These are phyloP conservation scores for Puya raimondii DNA, from an alignment of 176 grass and related monocot species.

Conservation along the genomic window DNA sequence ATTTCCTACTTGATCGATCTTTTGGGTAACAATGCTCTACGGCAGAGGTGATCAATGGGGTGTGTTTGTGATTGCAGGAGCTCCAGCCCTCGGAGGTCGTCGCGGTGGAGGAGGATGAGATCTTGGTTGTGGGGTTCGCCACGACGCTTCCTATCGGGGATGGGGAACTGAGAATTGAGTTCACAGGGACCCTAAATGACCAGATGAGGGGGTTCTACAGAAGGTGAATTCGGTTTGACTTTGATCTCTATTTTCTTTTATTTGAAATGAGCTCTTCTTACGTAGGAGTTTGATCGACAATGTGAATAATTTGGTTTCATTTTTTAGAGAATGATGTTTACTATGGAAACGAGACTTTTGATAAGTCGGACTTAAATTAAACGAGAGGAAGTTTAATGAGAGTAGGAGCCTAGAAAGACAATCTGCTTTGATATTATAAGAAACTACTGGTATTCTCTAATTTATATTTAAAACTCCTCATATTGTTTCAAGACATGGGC, in stretches of 20 bases:
- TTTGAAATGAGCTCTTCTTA: neutral
- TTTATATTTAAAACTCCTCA: neutral
- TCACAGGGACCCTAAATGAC: conserved; percentile 53
- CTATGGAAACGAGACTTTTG: too few species aligned
- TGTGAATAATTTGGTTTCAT: neutral
- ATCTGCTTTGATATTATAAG: too few species aligned
- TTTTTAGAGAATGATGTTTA: too few species aligned
- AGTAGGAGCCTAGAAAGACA: too few species aligned
- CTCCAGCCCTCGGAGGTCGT: conserved; percentile 29
- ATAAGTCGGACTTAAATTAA: too few species aligned
- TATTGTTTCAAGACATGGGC: neutral
- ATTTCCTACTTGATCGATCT: too few species aligned
- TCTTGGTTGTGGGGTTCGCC: conserved; percentile 53
- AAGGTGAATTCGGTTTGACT: conserved; percentile 23
- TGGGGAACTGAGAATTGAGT: conserved; percentile 47
- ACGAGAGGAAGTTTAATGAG: too few species aligned
- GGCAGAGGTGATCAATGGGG: too few species aligned
- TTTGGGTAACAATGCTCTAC: too few species aligned
- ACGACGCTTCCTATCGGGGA: conserved; percentile 33
- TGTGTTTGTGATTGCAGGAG: conserved; percentile 6
- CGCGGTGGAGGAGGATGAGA: conserved; percentile 40
- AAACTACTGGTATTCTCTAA: too few species aligned
- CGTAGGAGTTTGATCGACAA: too few species aligned
- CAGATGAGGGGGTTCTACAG: conserved; percentile 74
- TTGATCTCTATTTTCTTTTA: neutral